Percentiles rank a stretch among this genome's conserved stretches.
These are phyloP conservation scores for Fusarium duplospermum DNA, from an alignment of 2,329 filamentous ascomycete species.

Conservation along the genomic window DNA sequence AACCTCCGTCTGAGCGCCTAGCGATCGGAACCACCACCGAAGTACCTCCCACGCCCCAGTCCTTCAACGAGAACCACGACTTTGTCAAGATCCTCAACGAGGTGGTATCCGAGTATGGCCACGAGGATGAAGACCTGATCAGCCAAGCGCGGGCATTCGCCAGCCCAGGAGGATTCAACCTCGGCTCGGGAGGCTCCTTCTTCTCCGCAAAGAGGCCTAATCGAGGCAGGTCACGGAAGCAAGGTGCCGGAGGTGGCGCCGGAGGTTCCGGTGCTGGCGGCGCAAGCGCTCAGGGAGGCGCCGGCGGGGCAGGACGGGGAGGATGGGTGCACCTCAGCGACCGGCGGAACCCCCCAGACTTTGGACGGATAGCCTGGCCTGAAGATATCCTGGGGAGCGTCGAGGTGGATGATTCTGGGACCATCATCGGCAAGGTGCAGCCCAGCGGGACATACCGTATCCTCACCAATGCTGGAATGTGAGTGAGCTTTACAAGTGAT, in stretches of 20 bases:
- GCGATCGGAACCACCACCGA: slow-evolving; percentile 69
- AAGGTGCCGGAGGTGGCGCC: slow-evolving; percentile 54
- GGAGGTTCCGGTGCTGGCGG: slow-evolving; percentile 63
- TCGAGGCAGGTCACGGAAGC: slow-evolving; percentile 47
- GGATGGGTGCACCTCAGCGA: slow-evolving; percentile 76
- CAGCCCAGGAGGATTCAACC: slow-evolving; percentile 64
- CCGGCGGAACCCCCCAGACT: slow-evolving; percentile 72
- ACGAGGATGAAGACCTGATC: slow-evolving; percentile 65
- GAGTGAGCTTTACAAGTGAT: slow-evolving; percentile 51
- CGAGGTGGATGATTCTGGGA: slow-evolving; percentile 68
- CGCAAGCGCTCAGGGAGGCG: slow-evolving; percentile 70
- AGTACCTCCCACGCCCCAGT: slow-evolving; percentile 70
- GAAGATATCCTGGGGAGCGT: slow-evolving; percentile 78
- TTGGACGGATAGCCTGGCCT: slow-evolving; percentile 75
- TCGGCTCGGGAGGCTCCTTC: slow-evolving; percentile 64
- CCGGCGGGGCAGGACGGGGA: slow-evolving; percentile 68
- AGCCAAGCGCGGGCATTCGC: slow-evolving; percentile 71
- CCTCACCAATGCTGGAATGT: slow-evolving; percentile 75
- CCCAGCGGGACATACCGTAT: slow-evolving; percentile 73
- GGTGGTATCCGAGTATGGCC: slow-evolving; percentile 66
- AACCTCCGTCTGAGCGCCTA: slow-evolving; percentile 64
- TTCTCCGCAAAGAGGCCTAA: slow-evolving; percentile 57
- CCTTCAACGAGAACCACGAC: slow-evolving; percentile 68
- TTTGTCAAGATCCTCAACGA: slow-evolving; percentile 71
- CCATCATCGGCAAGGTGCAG: slow-evolving; percentile 69